These are phyloP conservation scores for Vitis riparia DNA, from an alignment of 164 flowering plant genomes.

Conservation along the genomic window DNA sequence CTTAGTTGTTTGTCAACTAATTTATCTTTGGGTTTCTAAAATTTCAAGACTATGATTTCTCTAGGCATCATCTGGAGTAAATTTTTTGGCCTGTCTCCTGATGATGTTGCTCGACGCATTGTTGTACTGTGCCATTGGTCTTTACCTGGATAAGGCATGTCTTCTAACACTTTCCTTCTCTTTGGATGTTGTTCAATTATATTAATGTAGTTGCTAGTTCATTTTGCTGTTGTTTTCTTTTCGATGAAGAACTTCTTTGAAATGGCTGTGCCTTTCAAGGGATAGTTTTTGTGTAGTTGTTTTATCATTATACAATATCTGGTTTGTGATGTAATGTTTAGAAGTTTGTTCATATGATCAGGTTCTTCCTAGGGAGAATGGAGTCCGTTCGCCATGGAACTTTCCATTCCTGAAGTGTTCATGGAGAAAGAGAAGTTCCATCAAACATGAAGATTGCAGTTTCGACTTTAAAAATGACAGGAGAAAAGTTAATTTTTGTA, in stretches of 20 bases:
- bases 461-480: conserved; percentile 22
- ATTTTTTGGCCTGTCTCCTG: conserved; percentile 79
- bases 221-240: too few relatives aligned
- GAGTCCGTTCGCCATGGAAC: conserved; percentile 62
- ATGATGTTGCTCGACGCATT: conserved; percentile 89
- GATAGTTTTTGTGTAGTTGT: too few relatives aligned
- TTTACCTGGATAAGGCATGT: conserved; percentile 89
- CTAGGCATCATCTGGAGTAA: conserved; percentile 95
- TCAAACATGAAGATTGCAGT: conserved; percentile 20
- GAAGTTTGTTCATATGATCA: conserved; percentile 23
- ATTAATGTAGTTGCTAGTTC: too few relatives aligned
- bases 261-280: too few relatives aligned
- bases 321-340: background rate
- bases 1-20: background rate
- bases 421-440: conserved; percentile 38
- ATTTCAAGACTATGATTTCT: conserved; percentile 10
- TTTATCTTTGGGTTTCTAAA: conserved; percentile 7
- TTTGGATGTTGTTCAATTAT: background rate
- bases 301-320: background rate
- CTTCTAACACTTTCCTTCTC: background rate
- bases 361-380: conserved; percentile 84
- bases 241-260: too few relatives aligned
- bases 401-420: conserved; percentile 44
- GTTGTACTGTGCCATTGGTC: conserved; percentile 73
- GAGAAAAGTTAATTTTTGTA: conserved; percentile 15